Conservation (phyloP, 768 basidiomycete species). For the Holtermanniella nyarrowii region DNA sequence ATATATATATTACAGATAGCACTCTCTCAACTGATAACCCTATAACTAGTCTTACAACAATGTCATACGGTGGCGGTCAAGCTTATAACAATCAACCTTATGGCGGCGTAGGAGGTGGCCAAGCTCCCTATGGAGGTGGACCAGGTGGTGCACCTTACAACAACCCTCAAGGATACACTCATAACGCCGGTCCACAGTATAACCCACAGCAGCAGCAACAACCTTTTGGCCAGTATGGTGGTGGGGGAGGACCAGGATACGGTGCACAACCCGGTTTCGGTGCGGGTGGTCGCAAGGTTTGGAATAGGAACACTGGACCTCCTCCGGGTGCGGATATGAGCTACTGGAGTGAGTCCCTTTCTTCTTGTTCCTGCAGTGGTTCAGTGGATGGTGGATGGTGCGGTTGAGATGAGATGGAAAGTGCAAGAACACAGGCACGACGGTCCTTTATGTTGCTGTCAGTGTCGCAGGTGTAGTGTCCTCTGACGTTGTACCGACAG, state of each 20-base stretch:
- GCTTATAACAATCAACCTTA: neutral
- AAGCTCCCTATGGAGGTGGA: neutral
- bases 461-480: no score
- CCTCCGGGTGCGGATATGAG: neutral
- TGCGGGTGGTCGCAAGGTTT: neutral
- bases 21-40: no score
- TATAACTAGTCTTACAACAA: no score
- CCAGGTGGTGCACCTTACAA: neutral
- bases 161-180: neutral
- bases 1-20: no score
- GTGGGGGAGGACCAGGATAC: neutral
- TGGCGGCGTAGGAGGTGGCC: no score
- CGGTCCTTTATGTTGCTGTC: no score
- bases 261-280: no score
- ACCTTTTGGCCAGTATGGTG: neutral
- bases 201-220: neutral
- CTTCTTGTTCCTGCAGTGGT: no score
- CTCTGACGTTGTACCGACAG: no score
- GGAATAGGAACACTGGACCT: neutral
- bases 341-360: neutral
- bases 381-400: no score
- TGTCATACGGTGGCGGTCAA: neutral
- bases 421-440: no score
- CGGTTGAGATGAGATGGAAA: no score
- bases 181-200: neutral